Percentiles rank a stretch among this genome's conserved stretches.
These are phyloP conservation scores for Martiniozyma asiatica DNA, from an alignment of 1,139 yeast genomes.

Conservation along the genomic window DNA sequence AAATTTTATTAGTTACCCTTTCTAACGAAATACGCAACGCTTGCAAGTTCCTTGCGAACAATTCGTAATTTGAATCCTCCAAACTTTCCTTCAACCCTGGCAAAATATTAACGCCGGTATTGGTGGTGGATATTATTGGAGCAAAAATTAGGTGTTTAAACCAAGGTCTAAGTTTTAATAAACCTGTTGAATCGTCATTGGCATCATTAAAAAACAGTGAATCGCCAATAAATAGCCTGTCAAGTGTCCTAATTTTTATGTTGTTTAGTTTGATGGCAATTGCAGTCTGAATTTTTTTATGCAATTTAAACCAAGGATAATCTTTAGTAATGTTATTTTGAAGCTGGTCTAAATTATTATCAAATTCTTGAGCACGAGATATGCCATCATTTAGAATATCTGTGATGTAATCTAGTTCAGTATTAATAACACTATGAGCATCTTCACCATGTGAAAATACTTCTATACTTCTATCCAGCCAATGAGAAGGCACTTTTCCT, in stretches of 20 bases:
- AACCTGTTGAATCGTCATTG: constrained; percentile 15
- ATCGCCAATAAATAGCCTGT: constrained; percentile 25
- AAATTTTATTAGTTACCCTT: background rate
- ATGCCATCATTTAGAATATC: constrained; percentile 8
- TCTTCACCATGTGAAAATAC: background rate
- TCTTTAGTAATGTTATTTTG: constrained; percentile 42
- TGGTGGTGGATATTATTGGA: constrained; percentile 26
- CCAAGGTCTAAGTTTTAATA: constrained; percentile 26
- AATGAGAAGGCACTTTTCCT: constrained; percentile 24
- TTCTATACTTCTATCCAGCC: constrained; percentile 13
- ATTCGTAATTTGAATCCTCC: constrained; percentile 20
- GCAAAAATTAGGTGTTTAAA: constrained; percentile 33
- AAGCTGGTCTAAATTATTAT: constrained; percentile 22
- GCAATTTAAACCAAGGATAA: constrained; percentile 59
- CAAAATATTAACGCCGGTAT: constrained; percentile 22
- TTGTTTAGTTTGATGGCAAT: constrained; percentile 46
- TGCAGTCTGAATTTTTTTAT: constrained; percentile 45
- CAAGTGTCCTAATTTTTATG: constrained; percentile 40
- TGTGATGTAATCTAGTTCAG: constrained; percentile 8
- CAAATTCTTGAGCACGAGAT: constrained; percentile 12
- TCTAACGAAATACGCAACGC: constrained; percentile 6
- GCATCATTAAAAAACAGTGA: constrained; percentile 3
- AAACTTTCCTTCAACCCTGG: constrained; percentile 32
- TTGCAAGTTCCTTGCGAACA: constrained; percentile 12
- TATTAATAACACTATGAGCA: constrained; percentile 6